These are phyloP conservation scores for Malassezia nana DNA, from an alignment of 1,284 basidiomycete species.

Conservation along the genomic window DNA sequence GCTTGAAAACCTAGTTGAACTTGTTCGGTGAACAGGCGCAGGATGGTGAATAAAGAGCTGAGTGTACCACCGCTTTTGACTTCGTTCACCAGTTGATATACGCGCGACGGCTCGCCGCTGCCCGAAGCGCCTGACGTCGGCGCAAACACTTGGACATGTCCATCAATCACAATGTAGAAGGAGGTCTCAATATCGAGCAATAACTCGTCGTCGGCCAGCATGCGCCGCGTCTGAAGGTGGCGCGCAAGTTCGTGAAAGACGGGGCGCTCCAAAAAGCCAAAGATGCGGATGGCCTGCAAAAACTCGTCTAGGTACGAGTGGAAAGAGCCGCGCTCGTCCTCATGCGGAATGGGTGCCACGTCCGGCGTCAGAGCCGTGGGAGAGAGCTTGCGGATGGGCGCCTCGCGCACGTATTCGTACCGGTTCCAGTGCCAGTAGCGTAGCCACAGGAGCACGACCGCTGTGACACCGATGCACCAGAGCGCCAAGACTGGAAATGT, in stretches of 20 bases:
- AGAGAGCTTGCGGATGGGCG: conserved; percentile 29
- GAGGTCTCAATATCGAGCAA: conserved; percentile 40
- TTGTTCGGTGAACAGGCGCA: conserved; percentile 90
- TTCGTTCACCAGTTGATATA: conserved; percentile 45
- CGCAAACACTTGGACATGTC: conserved; percentile 46
- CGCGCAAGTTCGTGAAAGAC: conserved; percentile 48
- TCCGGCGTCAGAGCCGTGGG: conserved; percentile 33
- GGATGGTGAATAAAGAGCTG: conserved; percentile 89
- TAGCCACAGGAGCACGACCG: conserved; percentile 49
- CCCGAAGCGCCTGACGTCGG: conserved; percentile 20
- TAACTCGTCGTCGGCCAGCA: conserved; percentile 43
- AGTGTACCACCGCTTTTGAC: conserved; percentile 58
- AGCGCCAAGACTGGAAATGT: conserved; percentile 39
- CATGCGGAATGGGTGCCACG: conserved; percentile 22
- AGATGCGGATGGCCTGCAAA: conserved; percentile 46
- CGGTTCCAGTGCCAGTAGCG: conserved; percentile 42
- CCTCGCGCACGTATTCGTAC: conserved; percentile 42
- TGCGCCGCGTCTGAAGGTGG: conserved; percentile 42
- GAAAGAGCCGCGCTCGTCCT: conserved; percentile 35
- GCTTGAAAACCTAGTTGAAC: conserved; percentile 63
- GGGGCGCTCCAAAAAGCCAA: conserved; percentile 47
- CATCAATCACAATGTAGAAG: conserved; percentile 48
- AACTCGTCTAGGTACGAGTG: conserved; percentile 48
- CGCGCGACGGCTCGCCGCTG: conserved; percentile 15
- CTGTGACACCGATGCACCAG: conserved; percentile 25